Conservation (phyloP, 169 alveolate species). For the Neospora caninum region DNA sequence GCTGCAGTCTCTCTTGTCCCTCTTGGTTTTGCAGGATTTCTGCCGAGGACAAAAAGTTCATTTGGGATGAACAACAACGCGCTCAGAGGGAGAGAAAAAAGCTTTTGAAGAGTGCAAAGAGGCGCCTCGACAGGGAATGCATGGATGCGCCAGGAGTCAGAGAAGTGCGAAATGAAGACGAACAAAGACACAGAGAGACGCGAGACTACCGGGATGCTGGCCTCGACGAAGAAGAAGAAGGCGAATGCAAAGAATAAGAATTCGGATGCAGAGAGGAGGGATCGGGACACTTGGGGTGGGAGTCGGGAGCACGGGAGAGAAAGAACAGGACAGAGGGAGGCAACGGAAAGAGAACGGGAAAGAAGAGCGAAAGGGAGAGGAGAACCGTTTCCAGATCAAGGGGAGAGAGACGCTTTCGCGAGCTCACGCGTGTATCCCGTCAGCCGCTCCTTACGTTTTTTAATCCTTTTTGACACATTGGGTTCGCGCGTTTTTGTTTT, state of each 20-base stretch:
- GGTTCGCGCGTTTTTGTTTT: too few species aligned
- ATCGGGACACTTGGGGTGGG: neutral
- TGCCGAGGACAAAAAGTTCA: conserved; percentile 68
- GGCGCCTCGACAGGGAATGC: neutral
- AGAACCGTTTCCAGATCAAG: neutral
- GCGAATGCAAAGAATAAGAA: neutral
- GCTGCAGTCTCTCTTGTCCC: too few species aligned
- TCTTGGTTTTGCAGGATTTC: conserved; percentile 50
- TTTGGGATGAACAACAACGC: conserved; percentile 71
- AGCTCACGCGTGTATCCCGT: too few species aligned
- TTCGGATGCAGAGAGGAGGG: neutral
- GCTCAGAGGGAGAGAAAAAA: conserved; percentile 48
- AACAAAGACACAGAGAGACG: neutral
- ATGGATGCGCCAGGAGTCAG: neutral
- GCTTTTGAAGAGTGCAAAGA: neutral
- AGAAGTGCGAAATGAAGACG: neutral
- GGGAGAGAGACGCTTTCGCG: too few species aligned
- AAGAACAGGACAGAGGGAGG: neutral
- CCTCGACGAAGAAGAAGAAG: neutral
- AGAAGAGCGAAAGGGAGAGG: neutral
- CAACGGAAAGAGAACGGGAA: neutral
- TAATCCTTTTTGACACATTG: too few species aligned
- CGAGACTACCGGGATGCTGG: neutral
- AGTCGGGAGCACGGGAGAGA: neutral
- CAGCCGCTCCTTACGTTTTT: too few species aligned